Base-by-base conservation (phyloP, 2,329 filamentous ascomycete species). In the Sporothrix humicola region DNA sequence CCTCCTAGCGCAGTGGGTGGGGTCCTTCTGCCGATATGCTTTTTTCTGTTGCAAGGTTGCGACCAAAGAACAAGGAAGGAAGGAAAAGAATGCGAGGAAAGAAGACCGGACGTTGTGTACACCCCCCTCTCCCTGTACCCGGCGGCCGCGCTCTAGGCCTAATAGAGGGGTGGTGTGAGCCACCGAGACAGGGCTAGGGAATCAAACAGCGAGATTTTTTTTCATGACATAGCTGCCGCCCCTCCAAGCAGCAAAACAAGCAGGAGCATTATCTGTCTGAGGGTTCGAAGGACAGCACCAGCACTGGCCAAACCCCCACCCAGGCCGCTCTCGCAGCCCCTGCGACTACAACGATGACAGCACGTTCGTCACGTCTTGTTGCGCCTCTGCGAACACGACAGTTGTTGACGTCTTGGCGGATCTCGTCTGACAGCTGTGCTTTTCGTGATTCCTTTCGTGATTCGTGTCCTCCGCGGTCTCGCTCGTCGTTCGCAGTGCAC, bases 191-290 rank as follows among this genome's bases (percentile, higher is more conserved):
- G 61, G 61, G 61, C 66, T 69, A 59, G 61, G 48, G 61, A 66
- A 66, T 46, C 71, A 52, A 65, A 63, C 71, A 31, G 48, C 71
- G 59, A 72, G 56, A 15, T 63, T 52, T 63, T 37, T 37, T 71
- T 10, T 58, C 69, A 72, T 61, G 46, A 61, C 46, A 48, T 48
- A 48, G 46, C 50, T 50, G 20, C 26, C n/a, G 10, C 59, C 48
- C 48, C 70, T 54, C 23, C 44, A 37, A 26, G 6, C 15, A 26
- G 46, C 20, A 12, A 23, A 56, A 56, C 10, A n/a, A 17, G 20
- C 20, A 56, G 23, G 52, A 52, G 15, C 12, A 15, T 17, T 52
- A 6, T 17, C 15, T 26, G 23, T 26, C 23, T 26, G 23, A 26
- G 23, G 6, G 52, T 13, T 31, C 23, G 65, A 52, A 31, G 12